phyloP scores from a whole-genome alignment of 2,329 filamentous ascomycete genomes.

The Hypoxylon sp. region DNA sequence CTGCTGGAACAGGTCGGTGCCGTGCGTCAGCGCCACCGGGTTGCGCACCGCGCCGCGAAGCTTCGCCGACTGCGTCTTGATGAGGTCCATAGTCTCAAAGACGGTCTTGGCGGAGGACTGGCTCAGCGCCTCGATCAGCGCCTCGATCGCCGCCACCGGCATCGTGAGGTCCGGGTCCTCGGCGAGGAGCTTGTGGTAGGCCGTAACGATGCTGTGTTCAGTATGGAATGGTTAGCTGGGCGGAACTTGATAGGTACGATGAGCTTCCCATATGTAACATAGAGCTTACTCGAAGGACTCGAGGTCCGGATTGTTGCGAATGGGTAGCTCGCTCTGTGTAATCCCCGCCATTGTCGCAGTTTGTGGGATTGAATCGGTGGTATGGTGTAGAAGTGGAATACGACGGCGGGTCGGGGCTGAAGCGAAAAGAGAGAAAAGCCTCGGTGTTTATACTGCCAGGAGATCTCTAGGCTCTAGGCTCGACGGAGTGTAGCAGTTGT shows the following conservation, averaged over 20 bases:
- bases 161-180: conserved; percentile 89
- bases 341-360: conserved; percentile 35
- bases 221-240: neutral
- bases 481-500: conserved; percentile 1
- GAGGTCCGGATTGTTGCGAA: conserved; percentile 47
- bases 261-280: conserved; percentile 3
- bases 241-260: neutral
- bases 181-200: conserved; percentile 66
- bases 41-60: conserved; percentile 86
- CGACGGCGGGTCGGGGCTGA: neutral
- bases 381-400: neutral
- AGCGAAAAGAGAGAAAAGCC: neutral
- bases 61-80: conserved; percentile 79
- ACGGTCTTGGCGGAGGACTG: conserved; percentile 85
- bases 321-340: conserved; percentile 41
- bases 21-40: conserved; percentile 90
- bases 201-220: conserved; percentile 64
- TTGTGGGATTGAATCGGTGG: neutral
- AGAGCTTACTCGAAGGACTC: conserved; percentile 47
- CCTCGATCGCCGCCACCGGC: conserved; percentile 93
- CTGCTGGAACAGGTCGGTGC: conserved; percentile 94
- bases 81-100: conserved; percentile 90
- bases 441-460: neutral
- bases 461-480: neutral
- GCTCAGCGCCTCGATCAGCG: conserved; percentile 86